phyloP scores from a whole-genome alignment of 371 early-diverging fungal genomes.

The Mortierella sp. region DNA sequence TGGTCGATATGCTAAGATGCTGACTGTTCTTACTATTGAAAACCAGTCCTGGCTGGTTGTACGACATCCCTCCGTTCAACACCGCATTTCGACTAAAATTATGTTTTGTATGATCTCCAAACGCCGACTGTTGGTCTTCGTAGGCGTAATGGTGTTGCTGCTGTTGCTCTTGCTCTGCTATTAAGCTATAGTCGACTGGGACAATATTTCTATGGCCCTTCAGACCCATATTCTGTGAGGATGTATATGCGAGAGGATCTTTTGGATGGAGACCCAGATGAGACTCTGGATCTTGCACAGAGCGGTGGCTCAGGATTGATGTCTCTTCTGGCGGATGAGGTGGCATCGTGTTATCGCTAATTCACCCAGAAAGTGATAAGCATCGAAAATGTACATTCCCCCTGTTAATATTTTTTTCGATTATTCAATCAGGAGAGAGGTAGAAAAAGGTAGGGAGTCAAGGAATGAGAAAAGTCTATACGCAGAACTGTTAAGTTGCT shows the following conservation, averaged over 20 bases:
- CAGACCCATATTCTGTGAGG: constrained; percentile 2
- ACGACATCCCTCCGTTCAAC: no score
- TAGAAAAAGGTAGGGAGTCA: no score
- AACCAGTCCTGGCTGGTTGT: neutral
- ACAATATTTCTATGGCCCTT: constrained; percentile 13
- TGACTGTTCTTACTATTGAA: neutral
- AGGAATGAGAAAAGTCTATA: no score
- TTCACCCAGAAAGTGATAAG: no score
- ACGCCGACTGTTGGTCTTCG: neutral
- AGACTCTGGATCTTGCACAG: constrained; percentile 26
- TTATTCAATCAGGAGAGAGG: no score
- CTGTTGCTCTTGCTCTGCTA: constrained; percentile 1
- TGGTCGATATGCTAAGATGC: neutral
- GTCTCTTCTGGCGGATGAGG: constrained; percentile 41
- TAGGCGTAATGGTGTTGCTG: neutral
- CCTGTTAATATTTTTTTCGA: no score
- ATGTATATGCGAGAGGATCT: constrained; percentile 14
- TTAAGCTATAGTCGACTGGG: constrained; percentile 6
- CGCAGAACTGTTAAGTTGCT: no score
- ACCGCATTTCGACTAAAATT: no score
- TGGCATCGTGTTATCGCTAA: constrained; percentile 18
- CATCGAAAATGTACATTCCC: no score
- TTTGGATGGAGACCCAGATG: constrained; percentile 24
- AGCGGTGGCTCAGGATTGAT: constrained; percentile 20
- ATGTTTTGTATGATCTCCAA: no score